Base-by-base conservation (phyloP, 805 yeast genomes). In the Phaffomyces antillensis region DNA sequence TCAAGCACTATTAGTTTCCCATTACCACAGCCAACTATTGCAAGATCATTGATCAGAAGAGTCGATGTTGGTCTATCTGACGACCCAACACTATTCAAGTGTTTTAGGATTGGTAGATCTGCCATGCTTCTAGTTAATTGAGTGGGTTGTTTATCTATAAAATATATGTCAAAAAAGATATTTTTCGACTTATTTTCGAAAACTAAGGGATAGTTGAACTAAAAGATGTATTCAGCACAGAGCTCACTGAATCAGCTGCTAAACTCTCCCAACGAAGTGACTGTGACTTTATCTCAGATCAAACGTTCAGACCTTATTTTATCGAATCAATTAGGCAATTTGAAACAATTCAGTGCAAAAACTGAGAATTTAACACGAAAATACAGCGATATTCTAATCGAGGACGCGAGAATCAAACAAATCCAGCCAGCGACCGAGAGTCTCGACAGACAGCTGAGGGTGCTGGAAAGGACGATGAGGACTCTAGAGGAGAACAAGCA, bases 371-470 rank as follows among this genome's bases (percentile, higher is more conserved):
- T 46, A 4, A 13, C 40, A 1, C 34, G 26, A 17, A 43, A 44
- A 10, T 45, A 51, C 42, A 38, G 44, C 16, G 45, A 49, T 28
- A 28, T 28, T 9, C 4, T 28, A 28, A 28, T 28, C 4, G 6
- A 28, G 13, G 30, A 28, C 13, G 30, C 10, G 17, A 13, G 26
- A 18, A 33, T 49, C 10, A 36, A 67, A 1, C 66, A 68, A 41
- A 58, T 76, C 3, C 86, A 80, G 53, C 67, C 69, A 37, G 70
- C 77, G 52, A 79, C 87, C 0, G 96, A 88, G 58, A 49, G 73
- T 15, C 56, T 86, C 3, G 95, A 88, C 61, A 84, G 83, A 51
- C 80, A 81, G 41, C 63, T 89, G 17, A 64, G 96, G 39, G 78
- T 86, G 2, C 61, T 88, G 37, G 96, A 88, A 57, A 63, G 68